Evolutionary conservation across 345 rosid species (phyloP).

Genomic region (Pelargonium nanum): DNA sequence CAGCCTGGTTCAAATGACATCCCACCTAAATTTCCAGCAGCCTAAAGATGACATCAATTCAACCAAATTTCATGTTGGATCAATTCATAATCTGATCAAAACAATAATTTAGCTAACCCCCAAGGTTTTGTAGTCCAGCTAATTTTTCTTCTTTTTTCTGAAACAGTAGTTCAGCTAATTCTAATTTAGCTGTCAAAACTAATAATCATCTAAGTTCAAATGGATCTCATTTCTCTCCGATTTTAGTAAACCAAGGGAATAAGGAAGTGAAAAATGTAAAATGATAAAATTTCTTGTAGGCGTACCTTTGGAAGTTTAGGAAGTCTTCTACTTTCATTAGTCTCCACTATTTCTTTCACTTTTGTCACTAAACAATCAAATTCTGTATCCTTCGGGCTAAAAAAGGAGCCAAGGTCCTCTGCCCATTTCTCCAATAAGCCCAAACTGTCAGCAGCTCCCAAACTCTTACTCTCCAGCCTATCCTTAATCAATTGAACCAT

Average conservation of each 20-base stretch:
- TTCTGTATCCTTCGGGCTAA: conserved; percentile 35
- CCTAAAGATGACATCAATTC: too few species aligned
- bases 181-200: too few species aligned
- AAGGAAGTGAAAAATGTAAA: not conserved
- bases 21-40: not conserved
- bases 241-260: not conserved
- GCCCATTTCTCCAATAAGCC: conserved; percentile 30
- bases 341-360: conserved; percentile 70
- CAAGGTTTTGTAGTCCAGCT: too few species aligned
- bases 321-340: conserved; percentile 79
- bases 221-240: not conserved
- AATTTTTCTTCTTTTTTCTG: too few species aligned
- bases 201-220: too few species aligned
- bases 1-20: not conserved
- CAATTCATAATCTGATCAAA: not conserved
- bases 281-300: not conserved
- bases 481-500: conserved; percentile 61
- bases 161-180: too few species aligned
- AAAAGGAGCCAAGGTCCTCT: conserved; percentile 29
- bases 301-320: conserved; percentile 91
- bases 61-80: not conserved
- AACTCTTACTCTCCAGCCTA: conserved; percentile 27
- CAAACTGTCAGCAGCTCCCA: conserved; percentile 18
- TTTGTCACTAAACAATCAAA: conserved; percentile 41
- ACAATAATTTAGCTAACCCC: not conserved